phyloP scores from a whole-genome alignment of 495 filamentous ascomycete species.

The Neurospora sp. region DNA sequence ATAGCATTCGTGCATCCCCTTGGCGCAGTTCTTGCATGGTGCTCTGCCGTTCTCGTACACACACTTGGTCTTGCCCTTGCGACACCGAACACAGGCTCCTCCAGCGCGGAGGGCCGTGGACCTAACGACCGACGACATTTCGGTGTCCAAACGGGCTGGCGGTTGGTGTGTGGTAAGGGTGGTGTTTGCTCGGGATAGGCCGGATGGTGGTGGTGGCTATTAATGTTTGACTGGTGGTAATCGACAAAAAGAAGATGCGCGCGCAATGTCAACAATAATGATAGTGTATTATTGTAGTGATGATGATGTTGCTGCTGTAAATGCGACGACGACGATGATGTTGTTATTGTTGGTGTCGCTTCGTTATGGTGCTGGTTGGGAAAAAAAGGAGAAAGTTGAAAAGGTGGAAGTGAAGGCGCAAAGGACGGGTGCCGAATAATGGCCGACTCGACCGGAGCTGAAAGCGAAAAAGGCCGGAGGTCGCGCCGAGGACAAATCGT shows the following conservation, averaged over 20 bases:
- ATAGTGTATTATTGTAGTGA: background rate
- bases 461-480: constrained; percentile 7
- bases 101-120: constrained; percentile 42
- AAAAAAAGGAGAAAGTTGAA: background rate
- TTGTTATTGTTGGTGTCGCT: background rate
- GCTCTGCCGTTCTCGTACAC: constrained; percentile 43
- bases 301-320: background rate
- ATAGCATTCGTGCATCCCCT: constrained; percentile 45
- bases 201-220: background rate
- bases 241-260: background rate
- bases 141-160: background rate
- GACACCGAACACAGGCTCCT: constrained; percentile 44
- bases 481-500: constrained; percentile 8
- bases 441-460: constrained; percentile 5
- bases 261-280: background rate
- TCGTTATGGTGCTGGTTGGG: background rate
- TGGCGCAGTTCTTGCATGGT: constrained; percentile 44
- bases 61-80: constrained; percentile 45
- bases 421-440: background rate
- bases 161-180: background rate
- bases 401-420: background rate
- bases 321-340: background rate
- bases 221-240: background rate
- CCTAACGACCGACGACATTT: constrained; percentile 37
- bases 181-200: background rate